Evolutionary conservation across 495 filamentous ascomycete species (phyloP).

Genomic region (Neurospora tetraspora): DNA sequence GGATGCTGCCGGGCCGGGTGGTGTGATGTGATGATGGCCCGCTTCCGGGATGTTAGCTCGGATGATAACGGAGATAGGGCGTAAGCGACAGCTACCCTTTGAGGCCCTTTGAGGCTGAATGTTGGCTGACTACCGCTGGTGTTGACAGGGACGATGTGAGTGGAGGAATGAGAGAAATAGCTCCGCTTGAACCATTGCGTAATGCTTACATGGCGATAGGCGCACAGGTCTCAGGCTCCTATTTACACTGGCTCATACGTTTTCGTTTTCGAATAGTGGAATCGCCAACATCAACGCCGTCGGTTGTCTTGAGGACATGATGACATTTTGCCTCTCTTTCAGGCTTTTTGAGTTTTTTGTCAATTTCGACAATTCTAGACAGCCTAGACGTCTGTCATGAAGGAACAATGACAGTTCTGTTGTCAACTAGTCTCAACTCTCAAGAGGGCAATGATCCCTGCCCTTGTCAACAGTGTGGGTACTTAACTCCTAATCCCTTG

Average conservation of each 20-base stretch:
- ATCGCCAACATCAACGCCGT: not conserved
- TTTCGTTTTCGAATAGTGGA: not conserved
- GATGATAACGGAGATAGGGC: not conserved
- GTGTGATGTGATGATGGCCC: not conserved
- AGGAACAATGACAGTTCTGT: not conserved
- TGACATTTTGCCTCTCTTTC: not conserved
- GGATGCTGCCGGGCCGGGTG: not conserved
- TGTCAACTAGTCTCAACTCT: not conserved
- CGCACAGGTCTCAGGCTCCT: not conserved
- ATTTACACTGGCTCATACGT: not conserved
- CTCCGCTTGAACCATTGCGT: not conserved
- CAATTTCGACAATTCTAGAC: not conserved
- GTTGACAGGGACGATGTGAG: not conserved
- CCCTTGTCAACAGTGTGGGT: not conserved
- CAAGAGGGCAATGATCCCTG: not conserved
- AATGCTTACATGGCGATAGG: not conserved
- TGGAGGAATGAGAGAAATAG: not conserved
- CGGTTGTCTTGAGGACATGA: not conserved
- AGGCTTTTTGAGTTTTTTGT: not conserved
- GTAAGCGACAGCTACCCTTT: not conserved
- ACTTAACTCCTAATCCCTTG: not conserved
- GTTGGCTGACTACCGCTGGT: not conserved
- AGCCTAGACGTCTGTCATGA: not conserved
- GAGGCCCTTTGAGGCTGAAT: not conserved
- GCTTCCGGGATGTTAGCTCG: not conserved